phyloP scores from a whole-genome alignment of 495 filamentous ascomycete species.

The Articulospora tetracladia region DNA sequence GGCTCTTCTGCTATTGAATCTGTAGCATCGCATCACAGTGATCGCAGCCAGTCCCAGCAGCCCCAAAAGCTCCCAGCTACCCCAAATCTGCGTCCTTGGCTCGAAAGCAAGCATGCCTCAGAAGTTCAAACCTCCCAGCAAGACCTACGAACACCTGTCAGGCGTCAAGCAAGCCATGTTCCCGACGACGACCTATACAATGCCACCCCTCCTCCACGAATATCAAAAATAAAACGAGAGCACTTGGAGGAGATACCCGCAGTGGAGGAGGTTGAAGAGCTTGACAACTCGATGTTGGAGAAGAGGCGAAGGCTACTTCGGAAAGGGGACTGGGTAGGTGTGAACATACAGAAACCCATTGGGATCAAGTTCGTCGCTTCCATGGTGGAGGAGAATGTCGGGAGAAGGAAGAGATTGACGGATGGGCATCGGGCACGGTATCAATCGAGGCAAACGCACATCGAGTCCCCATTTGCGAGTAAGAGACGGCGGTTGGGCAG shows the following conservation, averaged over 20 bases:
- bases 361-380: constrained; percentile 14
- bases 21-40: not conserved
- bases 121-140: not conserved
- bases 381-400: constrained; percentile 15
- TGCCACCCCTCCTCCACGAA: constrained; percentile 14
- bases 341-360: constrained; percentile 18
- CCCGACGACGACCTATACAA: constrained; percentile 18
- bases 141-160: not conserved
- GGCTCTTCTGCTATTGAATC: not conserved
- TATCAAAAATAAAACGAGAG: constrained; percentile 7
- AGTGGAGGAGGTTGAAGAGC: not conserved
- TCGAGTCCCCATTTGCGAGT: constrained; percentile 4
- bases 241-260: not conserved
- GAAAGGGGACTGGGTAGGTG: constrained; percentile 25
- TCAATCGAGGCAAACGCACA: not conserved
- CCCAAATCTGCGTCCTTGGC: not conserved
- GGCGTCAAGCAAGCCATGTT: not conserved
- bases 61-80: not conserved
- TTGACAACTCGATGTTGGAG: constrained; percentile 9
- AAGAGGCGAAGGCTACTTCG: constrained; percentile 20
- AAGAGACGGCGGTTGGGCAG: not conserved
- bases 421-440: constrained; percentile 16
- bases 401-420: constrained; percentile 18
- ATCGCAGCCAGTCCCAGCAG: not conserved
- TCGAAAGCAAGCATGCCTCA: not conserved